phyloP scores from a whole-genome alignment of 441 rosid genomes.

The Populus tomentosa region DNA sequence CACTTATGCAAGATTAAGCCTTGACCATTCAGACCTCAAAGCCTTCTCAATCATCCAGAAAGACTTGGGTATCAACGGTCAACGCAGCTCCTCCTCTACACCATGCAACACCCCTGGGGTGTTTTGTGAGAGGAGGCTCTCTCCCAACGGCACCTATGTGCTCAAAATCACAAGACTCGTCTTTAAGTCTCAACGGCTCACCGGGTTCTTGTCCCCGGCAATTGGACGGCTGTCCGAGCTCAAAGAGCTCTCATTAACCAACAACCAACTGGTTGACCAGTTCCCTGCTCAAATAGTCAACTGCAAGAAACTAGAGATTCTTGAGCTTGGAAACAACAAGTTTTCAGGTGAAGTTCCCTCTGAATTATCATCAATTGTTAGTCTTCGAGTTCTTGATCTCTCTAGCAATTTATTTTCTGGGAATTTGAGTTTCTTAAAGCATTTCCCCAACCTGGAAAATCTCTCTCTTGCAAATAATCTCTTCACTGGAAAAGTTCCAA shows the following conservation, averaged over 20 bases:
- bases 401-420: slow-evolving; percentile 63
- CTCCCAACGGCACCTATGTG: slow-evolving; percentile 37
- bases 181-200: slow-evolving; percentile 46
- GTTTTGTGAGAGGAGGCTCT: slow-evolving; percentile 63
- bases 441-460: slow-evolving; percentile 66
- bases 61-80: slow-evolving; percentile 46
- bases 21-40: slow-evolving; percentile 47
- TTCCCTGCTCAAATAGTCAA: slow-evolving; percentile 48
- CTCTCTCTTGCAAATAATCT: slow-evolving; percentile 69
- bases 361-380: slow-evolving; percentile 44
- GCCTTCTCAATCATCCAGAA: slow-evolving; percentile 44
- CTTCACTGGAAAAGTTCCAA: slow-evolving; percentile 77
- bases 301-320: slow-evolving; percentile 71
- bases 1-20: slow-evolving; percentile 31
- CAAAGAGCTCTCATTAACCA: slow-evolving; percentile 56
- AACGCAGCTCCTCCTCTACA: slow-evolving; percentile 23
- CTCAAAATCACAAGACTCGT: slow-evolving; percentile 62
- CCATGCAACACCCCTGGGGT: slow-evolving; percentile 58
- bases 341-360: slow-evolving; percentile 58
- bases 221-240: slow-evolving; percentile 69
- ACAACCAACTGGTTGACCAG: slow-evolving; percentile 50
- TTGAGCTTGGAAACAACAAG: slow-evolving; percentile 59
- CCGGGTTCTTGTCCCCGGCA: slow-evolving; percentile 56
- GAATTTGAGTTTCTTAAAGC: slow-evolving; percentile 66
- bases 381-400: slow-evolving; percentile 71